phyloP scores from a whole-genome alignment of 2,329 filamentous ascomycete species.

The Pseudocercospora macadamiae region DNA sequence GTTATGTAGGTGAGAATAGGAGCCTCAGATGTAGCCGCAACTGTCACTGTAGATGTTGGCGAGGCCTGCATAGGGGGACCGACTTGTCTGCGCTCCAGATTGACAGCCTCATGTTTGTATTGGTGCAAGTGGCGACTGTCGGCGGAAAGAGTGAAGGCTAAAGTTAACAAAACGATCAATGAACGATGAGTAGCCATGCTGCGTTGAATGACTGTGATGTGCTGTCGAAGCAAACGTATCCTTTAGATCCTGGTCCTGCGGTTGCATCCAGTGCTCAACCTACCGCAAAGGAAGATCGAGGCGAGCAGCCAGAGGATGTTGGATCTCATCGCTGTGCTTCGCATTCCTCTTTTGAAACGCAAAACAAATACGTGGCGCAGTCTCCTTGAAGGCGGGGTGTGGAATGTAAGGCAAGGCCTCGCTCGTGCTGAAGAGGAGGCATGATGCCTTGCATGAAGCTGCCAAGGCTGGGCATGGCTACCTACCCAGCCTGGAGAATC shows the following conservation, averaged over 20 bases:
- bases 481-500: no score
- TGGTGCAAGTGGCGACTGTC: constrained; percentile 28
- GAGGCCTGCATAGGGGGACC: constrained; percentile 24
- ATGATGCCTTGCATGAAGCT: constrained; percentile 23
- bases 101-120: constrained; percentile 37
- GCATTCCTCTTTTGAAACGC: constrained; percentile 34
- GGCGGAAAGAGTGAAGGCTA: constrained; percentile 23
- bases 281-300: constrained; percentile 4
- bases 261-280: constrained; percentile 25
- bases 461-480: constrained; percentile 12
- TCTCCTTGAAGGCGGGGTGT: constrained; percentile 20
- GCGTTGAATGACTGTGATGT: background rate
- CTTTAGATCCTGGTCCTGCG: constrained; percentile 16
- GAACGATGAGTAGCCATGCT: constrained; percentile 29
- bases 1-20: constrained; percentile 43
- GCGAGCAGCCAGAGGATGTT: background rate
- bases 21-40: constrained; percentile 23
- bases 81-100: constrained; percentile 31
- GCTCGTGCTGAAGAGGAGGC: constrained; percentile 14
- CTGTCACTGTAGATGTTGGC: constrained; percentile 14
- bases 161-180: constrained; percentile 19
- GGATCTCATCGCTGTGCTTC: constrained; percentile 11
- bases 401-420: constrained; percentile 30
- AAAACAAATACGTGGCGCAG: constrained; percentile 37
- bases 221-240: constrained; percentile 14